These are phyloP conservation scores for Cenchrus fungigraminus DNA, from an alignment of 176 grass and related monocot species.

Conservation along the genomic window DNA sequence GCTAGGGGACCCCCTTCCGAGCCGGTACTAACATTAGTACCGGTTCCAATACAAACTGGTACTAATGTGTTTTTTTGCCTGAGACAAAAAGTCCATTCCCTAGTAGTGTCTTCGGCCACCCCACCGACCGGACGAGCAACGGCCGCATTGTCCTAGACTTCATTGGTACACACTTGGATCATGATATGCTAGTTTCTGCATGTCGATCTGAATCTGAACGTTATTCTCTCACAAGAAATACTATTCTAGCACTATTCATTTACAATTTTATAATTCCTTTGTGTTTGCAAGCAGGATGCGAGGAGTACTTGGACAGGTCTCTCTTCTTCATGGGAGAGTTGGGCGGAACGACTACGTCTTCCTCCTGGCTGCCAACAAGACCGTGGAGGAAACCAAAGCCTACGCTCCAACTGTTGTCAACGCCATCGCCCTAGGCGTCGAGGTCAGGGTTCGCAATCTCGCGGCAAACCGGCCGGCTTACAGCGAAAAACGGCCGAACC, in stretches of 20 bases:
- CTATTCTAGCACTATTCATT: no score
- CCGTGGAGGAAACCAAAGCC: not conserved
- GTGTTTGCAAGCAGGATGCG: not conserved
- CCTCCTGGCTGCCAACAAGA: conserved; percentile 38
- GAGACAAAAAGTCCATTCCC: no score
- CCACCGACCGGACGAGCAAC: conserved; percentile 50
- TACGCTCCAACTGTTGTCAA: conserved; percentile 47
- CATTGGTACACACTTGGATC: conserved; percentile 31
- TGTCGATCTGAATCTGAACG: not conserved
- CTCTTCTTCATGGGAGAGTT: conserved; percentile 74
- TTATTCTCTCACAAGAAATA: no score
- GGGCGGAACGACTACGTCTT: conserved; percentile 63
- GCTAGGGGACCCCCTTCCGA: no score
- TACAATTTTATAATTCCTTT: no score
- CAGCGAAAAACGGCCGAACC: no score
- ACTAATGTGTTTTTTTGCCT: no score
- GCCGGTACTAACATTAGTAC: no score
- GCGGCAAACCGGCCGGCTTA: no score
- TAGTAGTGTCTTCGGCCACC: conserved; percentile 2
- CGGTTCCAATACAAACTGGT: no score
- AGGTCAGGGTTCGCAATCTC: conserved; percentile 13
- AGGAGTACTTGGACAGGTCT: conserved; percentile 34
- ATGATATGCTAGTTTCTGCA: not conserved
- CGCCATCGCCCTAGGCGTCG: conserved; percentile 27
- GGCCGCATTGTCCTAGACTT: conserved; percentile 69